These are phyloP conservation scores for Cinnamomum chago DNA, from an alignment of 164 flowering plant species.

Conservation along the genomic window DNA sequence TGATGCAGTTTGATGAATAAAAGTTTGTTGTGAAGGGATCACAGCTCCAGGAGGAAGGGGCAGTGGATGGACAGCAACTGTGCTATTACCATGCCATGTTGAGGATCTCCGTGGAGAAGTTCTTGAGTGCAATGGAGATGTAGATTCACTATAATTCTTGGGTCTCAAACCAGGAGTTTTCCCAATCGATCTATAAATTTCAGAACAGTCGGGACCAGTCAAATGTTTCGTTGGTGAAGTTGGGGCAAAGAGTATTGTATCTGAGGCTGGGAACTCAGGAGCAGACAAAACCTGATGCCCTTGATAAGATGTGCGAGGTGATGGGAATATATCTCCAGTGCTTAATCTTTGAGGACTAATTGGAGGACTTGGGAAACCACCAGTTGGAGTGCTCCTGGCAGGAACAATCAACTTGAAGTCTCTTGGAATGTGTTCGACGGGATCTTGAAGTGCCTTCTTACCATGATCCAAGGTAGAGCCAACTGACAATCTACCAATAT, in stretches of 20 bases:
- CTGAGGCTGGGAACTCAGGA: conserved; percentile 45
- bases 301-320: conserved; percentile 22
- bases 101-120: conserved; percentile 28
- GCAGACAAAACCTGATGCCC: conserved; percentile 55
- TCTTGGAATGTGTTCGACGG: conserved; percentile 14
- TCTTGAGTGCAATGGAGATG: conserved; percentile 44
- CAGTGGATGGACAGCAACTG: conserved; percentile 53
- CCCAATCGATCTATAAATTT: conserved; percentile 40
- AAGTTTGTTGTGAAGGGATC: conserved; percentile 28
- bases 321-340: conserved; percentile 6
- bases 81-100: conserved; percentile 32
- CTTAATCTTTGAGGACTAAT: background rate
- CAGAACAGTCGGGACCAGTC: conserved; percentile 45
- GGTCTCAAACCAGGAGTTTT: conserved; percentile 28
- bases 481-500: background rate
- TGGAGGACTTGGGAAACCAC: conserved; percentile 54
- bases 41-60: conserved; percentile 80
- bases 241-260: conserved; percentile 27
- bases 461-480: conserved; percentile 16
- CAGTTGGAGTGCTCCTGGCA: conserved; percentile 55
- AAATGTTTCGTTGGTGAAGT: conserved; percentile 27
- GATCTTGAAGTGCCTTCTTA: conserved; percentile 22
- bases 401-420: conserved; percentile 32
- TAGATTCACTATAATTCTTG: conserved; percentile 33
- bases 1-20: conserved; percentile 28